Conservation (phyloP, 805 yeast species). For the Metschnikowia lachancei region DNA sequence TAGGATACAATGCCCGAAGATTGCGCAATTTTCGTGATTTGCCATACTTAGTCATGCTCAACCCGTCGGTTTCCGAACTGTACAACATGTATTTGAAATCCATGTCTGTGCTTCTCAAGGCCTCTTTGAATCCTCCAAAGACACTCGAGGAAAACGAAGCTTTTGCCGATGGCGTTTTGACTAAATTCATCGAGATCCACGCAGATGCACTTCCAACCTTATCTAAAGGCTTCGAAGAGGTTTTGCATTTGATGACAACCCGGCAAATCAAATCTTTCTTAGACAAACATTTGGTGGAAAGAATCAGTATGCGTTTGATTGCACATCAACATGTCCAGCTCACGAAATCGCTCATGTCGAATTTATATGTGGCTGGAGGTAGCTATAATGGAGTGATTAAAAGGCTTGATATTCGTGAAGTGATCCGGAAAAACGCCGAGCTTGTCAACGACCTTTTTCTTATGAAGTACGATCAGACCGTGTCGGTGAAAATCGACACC, state of each 20-base stretch:
- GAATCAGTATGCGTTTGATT: slow-evolving; percentile 81
- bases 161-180: slow-evolving; percentile 50
- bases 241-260: slow-evolving; percentile 44
- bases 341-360: slow-evolving; percentile 40
- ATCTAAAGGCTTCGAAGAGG: slow-evolving; percentile 80
- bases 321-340: slow-evolving; percentile 82
- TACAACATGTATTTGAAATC: slow-evolving; percentile 73
- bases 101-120: slow-evolving; percentile 41
- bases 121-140: slow-evolving; percentile 37
- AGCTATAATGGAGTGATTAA: slow-evolving; percentile 56
- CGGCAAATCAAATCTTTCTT: slow-evolving; percentile 59
- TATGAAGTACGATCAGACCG: slow-evolving; percentile 76
- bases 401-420: slow-evolving; percentile 58
- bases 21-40: slow-evolving; percentile 65
- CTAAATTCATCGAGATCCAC: slow-evolving; percentile 67
- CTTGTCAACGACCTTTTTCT: slow-evolving; percentile 81
- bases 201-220: slow-evolving; percentile 79
- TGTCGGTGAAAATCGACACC: slow-evolving; percentile 55
- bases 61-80: slow-evolving; percentile 80
- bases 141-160: slow-evolving; percentile 52
- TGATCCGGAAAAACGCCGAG: slow-evolving; percentile 62
- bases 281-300: slow-evolving; percentile 73
- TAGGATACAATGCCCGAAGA: slow-evolving; percentile 68
- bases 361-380: slow-evolving; percentile 56
- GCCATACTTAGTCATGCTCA: slow-evolving; percentile 81